Evolutionary conservation across 177 flowering plant species (phyloP), one percentile per base, ranked within the genome.

Genomic region (Vitis hybrid): DNA sequence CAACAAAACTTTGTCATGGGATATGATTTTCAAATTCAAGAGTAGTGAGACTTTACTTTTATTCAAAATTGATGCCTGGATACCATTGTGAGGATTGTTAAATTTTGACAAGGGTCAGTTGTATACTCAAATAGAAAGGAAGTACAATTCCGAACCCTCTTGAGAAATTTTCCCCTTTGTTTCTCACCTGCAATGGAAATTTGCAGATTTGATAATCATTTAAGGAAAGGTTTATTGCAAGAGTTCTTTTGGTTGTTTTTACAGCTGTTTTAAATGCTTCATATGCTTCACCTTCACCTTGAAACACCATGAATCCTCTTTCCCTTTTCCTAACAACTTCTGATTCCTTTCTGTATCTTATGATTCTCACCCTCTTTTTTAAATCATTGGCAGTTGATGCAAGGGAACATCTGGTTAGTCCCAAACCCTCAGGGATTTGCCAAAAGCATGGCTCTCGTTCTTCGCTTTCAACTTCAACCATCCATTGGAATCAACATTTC

Each of bases 331-430:
- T 16, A 60, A 10, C n/a, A 26, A 18, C n/a, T 22, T 19, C 22
- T 10, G 12, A 18, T 59, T 49, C 6, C 18, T 59, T 59, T 22
- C 51, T n/a, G 15, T 66, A 62, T 4, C 39, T 52, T 53, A 33
- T 18, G 7, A 13, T 66, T 52, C 51, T 33, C 11, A 60, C 14
- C 6, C 5, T 59, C 5, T 57, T 50, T 14, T 69, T 49, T 45
- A 11, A 16, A 16, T 8, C 20, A 49, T 65, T 29, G 60, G 74
- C 89, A 93, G 98, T 58, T 87, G 81, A 88, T 88, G 89, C 90
- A 88, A 72, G 92, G 92, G 20, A 83, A 84, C 59, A 83, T 88
- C 13, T 82, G 87, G 89, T 77, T 77, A 14, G 70, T 77, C 31
- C 82, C 84, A n/a, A 74, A 70, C 57, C 67, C 82, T 55, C 81